Evolutionary conservation across 1,139 yeast genomes (phyloP).

Genomic region (Yamadazyma mexicana): DNA sequence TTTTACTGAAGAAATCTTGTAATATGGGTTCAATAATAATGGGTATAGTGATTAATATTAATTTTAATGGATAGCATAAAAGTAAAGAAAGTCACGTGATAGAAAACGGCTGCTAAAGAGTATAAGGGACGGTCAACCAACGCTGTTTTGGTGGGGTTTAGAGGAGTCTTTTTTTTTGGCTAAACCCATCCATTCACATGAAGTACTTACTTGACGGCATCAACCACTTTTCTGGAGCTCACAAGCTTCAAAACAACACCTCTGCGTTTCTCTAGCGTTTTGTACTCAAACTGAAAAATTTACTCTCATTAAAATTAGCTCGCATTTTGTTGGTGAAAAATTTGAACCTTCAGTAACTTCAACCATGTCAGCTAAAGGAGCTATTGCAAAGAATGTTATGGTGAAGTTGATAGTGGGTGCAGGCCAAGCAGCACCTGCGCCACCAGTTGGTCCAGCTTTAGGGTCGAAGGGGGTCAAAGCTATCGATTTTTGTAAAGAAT

Average conservation of each 20-base stretch:
- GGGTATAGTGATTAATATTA: neutral
- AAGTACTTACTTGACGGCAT: no score
- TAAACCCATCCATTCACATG: no score
- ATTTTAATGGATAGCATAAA: neutral
- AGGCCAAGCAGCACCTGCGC: slow-evolving; percentile 98
- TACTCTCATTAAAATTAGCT: neutral
- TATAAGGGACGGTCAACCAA: no score
- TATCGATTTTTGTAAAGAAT: slow-evolving; percentile 96
- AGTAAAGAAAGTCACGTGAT: neutral
- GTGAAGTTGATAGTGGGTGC: slow-evolving; percentile 96
- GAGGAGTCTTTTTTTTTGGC: no score
- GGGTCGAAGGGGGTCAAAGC: slow-evolving; percentile 99
- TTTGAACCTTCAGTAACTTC: slow-evolving; percentile 1
- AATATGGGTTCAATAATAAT: neutral
- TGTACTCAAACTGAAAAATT: neutral
- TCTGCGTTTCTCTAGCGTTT: neutral
- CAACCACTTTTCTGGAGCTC: no score
- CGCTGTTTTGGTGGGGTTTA: no score
- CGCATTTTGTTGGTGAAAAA: slow-evolving; percentile 8
- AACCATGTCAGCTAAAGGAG: slow-evolving; percentile 29
- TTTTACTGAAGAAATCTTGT: slow-evolving; percentile 24
- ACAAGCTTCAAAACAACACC: no score
- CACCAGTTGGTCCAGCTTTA: slow-evolving; percentile 98
- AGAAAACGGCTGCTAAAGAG: neutral
- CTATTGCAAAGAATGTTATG: slow-evolving; percentile 43